phyloP scores from a whole-genome alignment of 805 yeast species.

The Candida verbasci region DNA sequence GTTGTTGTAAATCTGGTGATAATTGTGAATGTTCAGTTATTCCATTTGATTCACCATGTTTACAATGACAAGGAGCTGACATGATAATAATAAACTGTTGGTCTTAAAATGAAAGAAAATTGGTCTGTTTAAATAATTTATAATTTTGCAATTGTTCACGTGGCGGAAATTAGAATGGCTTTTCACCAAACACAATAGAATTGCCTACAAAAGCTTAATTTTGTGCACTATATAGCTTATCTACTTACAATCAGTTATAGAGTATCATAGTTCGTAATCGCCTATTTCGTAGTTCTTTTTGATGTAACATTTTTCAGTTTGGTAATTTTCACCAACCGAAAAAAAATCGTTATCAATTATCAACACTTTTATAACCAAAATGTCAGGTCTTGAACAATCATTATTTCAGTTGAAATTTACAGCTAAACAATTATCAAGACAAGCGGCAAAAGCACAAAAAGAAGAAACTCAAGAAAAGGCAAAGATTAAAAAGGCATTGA shows the following conservation, averaged over 20 bases:
- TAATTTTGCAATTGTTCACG: too few species aligned
- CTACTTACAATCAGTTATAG: too few species aligned
- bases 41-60: slow-evolving; percentile 3
- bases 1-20: slow-evolving; percentile 13
- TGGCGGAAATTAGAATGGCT: too few species aligned
- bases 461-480: slow-evolving; percentile 86
- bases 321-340: slow-evolving; percentile 1
- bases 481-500: slow-evolving; percentile 82
- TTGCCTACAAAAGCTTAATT: too few species aligned
- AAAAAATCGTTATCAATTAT: background rate
- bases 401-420: slow-evolving; percentile 76
- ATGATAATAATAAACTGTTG: slow-evolving; percentile 5
- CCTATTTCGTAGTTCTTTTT: too few species aligned
- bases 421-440: slow-evolving; percentile 86
- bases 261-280: too few species aligned
- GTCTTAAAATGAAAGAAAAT: too few species aligned
- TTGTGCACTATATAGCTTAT: too few species aligned
- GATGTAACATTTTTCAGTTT: background rate
- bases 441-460: slow-evolving; percentile 84
- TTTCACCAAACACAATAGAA: too few species aligned
- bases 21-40: background rate
- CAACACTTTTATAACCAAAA: slow-evolving; percentile 7
- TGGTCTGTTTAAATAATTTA: too few species aligned
- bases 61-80: slow-evolving; percentile 15
- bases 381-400: slow-evolving; percentile 47